phyloP scores from a whole-genome alignment of 2,329 filamentous ascomycete genomes.

The Sclerotinia nivalis region DNA sequence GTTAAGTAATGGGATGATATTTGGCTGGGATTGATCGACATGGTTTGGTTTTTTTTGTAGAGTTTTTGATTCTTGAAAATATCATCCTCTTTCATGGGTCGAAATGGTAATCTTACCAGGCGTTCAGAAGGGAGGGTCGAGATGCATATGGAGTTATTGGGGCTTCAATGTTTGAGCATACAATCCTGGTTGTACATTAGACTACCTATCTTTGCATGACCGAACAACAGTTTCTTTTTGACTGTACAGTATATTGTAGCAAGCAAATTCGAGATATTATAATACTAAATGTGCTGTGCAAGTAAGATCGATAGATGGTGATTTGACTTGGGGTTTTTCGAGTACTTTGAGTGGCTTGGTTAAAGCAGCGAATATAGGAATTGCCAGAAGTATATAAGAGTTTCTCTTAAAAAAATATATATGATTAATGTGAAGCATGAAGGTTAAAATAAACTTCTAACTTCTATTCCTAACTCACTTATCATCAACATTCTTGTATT shows the following conservation, averaged over 20 bases:
- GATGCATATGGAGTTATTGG: conserved; percentile 18
- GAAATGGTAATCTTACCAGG: conserved; percentile 15
- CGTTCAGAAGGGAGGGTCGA: conserved; percentile 6
- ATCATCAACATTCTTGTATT: background rate
- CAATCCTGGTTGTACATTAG: conserved; percentile 26
- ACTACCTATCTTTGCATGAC: conserved; percentile 19
- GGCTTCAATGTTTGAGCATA: conserved; percentile 5
- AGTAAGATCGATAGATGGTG: background rate
- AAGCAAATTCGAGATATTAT: background rate
- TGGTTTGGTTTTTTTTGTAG: conserved; percentile 9
- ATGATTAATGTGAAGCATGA: background rate
- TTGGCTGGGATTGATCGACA: background rate
- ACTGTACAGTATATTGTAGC: background rate
- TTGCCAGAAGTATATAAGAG: background rate
- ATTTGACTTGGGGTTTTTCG: background rate
- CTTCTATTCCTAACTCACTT: background rate
- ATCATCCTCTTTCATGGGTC: background rate
- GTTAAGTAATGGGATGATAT: background rate
- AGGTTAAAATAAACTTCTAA: background rate
- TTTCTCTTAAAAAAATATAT: background rate
- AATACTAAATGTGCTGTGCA: background rate
- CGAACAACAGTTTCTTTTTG: background rate
- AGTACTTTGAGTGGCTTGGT: too few relatives aligned
- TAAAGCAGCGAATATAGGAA: background rate
- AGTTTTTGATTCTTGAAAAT: conserved; percentile 19